A percentile compares a stretch with the other conserved stretches of the same genome.
These are phyloP conservation scores for Fusarium liriodendri DNA, from an alignment of 2,329 filamentous ascomycete species.

Conservation along the genomic window DNA sequence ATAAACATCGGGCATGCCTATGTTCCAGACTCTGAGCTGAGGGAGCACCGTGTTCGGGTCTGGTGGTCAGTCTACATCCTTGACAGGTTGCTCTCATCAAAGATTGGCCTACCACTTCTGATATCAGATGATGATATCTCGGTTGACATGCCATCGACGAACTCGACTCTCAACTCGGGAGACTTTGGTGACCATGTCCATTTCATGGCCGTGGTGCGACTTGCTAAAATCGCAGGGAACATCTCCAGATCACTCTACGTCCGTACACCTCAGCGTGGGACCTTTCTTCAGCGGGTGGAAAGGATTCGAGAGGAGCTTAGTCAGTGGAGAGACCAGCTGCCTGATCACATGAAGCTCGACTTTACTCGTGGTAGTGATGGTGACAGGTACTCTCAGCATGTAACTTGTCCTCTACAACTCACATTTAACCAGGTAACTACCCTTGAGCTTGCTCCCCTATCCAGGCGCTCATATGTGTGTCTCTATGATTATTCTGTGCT, in stretches of 20 bases:
- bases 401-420: background rate
- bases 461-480: too few species aligned
- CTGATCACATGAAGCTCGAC: background rate
- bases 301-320: background rate
- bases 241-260: conserved; percentile 9
- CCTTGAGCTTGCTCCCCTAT: background rate
- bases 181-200: background rate
- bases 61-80: conserved; percentile 28
- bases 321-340: background rate
- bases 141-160: background rate
- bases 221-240: conserved; percentile 2
- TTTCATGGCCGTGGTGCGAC: background rate
- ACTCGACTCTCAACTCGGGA: background rate
- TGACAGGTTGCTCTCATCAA: background rate
- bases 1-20: conserved; percentile 10
- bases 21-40: conserved; percentile 7
- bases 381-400: background rate
- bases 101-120: background rate
- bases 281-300: conserved; percentile 7
- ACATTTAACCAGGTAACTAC: background rate
- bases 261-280: background rate
- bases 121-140: conserved; percentile 1
- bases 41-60: conserved; percentile 17
- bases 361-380: background rate
- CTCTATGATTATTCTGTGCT: background rate